Conservation (phyloP, 2,329 filamentous ascomycete genomes). For the Fusarium sarcochroum region DNA sequence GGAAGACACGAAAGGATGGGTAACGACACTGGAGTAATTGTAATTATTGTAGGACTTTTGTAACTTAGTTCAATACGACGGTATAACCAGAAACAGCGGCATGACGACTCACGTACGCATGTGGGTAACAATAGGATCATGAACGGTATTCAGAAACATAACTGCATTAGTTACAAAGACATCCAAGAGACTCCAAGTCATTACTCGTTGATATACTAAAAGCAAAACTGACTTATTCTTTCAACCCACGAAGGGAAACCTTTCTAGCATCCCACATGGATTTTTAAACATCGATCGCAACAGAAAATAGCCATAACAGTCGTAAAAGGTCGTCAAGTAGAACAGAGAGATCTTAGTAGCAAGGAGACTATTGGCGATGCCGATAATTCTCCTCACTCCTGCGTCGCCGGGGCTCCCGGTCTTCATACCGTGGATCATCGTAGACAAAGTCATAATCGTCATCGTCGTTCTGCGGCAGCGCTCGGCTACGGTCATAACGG, state of each 20-base stretch:
- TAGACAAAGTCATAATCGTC: conserved; percentile 51
- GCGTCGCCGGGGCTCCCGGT: conserved; percentile 42
- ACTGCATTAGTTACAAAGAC: not conserved
- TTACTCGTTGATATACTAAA: conserved; percentile 32
- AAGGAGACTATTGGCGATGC: conserved; percentile 36
- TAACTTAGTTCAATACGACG: not conserved
- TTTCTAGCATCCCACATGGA: conserved; percentile 5
- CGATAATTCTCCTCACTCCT: conserved; percentile 48
- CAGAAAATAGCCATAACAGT: conserved; percentile 13
- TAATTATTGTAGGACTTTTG: conserved; percentile 9
- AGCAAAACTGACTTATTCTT: conserved; percentile 1
- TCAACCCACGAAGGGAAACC: not conserved
- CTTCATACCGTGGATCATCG: conserved; percentile 49
- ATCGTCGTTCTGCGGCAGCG: conserved; percentile 40
- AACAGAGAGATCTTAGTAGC: not conserved
- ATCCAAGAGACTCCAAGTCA: conserved; percentile 22
- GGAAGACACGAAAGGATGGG: not conserved
- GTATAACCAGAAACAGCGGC: not conserved
- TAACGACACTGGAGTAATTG: not conserved
- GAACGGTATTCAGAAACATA: not conserved
- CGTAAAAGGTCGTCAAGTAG: conserved; percentile 25
- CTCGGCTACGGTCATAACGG: conserved; percentile 40
- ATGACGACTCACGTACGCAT: not conserved
- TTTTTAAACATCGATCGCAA: conserved; percentile 4
- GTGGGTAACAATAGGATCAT: not conserved